These are phyloP conservation scores for Termitomyces eurrhizus DNA, from an alignment of 768 basidiomycete genomes.

Conservation along the genomic window DNA sequence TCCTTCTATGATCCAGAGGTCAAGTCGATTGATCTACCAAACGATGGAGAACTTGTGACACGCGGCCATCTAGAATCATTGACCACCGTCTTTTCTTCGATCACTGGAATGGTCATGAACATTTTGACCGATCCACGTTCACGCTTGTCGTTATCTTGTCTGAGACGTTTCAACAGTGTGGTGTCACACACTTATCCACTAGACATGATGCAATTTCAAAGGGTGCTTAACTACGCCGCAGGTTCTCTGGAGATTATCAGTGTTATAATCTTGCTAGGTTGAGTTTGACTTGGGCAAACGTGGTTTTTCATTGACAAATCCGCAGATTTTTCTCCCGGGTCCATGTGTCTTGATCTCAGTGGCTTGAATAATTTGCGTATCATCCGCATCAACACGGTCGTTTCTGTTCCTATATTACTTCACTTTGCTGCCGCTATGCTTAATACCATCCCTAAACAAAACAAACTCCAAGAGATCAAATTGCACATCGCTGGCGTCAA, in stretches of 20 bases:
- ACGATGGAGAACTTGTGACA: not conserved
- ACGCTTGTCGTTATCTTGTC: conserved; percentile 1
- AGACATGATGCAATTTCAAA: not conserved
- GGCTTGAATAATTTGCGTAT: not conserved
- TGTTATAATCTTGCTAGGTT: not conserved
- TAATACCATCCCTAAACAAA: conserved; percentile 2
- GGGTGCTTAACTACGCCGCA: not conserved
- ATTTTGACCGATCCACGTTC: not conserved
- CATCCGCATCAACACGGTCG: not conserved
- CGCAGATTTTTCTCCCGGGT: not conserved
- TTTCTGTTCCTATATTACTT: not conserved
- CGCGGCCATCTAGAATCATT: conserved; percentile 3
- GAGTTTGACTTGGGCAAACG: not conserved
- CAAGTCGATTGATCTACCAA: not conserved
- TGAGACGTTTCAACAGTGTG: not conserved
- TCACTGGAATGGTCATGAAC: not conserved
- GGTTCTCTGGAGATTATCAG: not conserved
- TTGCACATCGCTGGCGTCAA: not conserved
- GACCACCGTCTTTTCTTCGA: not conserved
- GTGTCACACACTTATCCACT: not conserved
- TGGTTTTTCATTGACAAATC: not conserved
- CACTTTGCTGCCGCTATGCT: not conserved
- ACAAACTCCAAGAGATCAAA: not conserved
- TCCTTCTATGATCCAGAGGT: not conserved
- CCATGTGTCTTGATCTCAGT: not conserved